Evolutionary conservation across 106 monocot species (phyloP).

Genomic region (Dactylorhiza incarnata): DNA sequence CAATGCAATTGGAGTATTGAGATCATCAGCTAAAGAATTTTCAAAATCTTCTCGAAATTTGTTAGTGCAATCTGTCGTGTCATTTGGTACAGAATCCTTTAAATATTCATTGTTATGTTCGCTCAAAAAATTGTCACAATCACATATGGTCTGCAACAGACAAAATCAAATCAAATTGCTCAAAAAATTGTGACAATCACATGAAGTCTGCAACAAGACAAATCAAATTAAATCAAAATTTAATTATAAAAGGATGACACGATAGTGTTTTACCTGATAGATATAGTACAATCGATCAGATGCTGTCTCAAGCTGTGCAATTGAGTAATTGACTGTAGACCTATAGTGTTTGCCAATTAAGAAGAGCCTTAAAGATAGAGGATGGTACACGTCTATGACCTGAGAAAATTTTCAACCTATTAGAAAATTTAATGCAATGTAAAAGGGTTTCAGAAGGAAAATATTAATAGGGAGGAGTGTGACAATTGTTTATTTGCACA

Average conservation of each 20-base stretch:
- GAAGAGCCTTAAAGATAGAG: slow-evolving; percentile 84
- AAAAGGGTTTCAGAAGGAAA: not conserved
- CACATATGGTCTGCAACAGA: slow-evolving; percentile 56
- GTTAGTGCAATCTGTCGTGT: slow-evolving; percentile 36
- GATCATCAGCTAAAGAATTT: slow-evolving; percentile 75
- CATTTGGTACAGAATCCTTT: slow-evolving; percentile 29
- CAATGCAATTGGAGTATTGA: slow-evolving; percentile 79
- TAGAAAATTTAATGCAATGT: slow-evolving; percentile 1
- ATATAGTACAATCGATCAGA: slow-evolving; percentile 91
- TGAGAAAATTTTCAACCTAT: slow-evolving; percentile 17
- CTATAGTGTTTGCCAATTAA: slow-evolving; percentile 89
- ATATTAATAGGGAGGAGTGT: not conserved
- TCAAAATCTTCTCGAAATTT: slow-evolving; percentile 52
- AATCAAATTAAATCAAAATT: too few relatives aligned
- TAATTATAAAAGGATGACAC: not conserved
- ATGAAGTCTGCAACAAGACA: too few relatives aligned
- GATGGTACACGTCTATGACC: slow-evolving; percentile 87
- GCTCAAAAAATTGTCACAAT: slow-evolving; percentile 59
- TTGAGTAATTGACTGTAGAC: slow-evolving; percentile 75
- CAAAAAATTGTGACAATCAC: not conserved
- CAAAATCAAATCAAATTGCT: slow-evolving; percentile 1
- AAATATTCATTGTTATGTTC: slow-evolving; percentile 19
- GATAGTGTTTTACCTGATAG: slow-evolving; percentile 57
- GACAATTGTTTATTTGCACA: not conserved
- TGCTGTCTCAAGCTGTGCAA: slow-evolving; percentile 63